Percentiles rank a stretch among this genome's conserved stretches.
Evolutionary conservation across 352 stramenopile species (phyloP).

Genomic region (Thraustochytrium sp.): DNA sequence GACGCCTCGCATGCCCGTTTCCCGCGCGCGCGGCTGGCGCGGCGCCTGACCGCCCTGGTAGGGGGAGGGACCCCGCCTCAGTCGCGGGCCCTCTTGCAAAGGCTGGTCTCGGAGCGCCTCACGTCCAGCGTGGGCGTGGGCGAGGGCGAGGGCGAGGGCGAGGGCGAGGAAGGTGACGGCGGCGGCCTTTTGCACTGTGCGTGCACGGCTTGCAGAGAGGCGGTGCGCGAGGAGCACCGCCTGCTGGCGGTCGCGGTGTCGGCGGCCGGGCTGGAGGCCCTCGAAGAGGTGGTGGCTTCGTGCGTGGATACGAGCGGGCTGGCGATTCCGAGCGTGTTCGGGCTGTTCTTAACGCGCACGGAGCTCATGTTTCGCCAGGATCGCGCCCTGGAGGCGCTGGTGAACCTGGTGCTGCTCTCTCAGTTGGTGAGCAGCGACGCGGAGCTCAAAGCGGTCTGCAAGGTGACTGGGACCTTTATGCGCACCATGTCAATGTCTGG

Average conservation of each 20-base stretch:
- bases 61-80: too few species aligned
- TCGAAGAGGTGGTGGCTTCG: background rate
- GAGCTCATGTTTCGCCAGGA: background rate
- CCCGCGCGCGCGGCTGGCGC: too few species aligned
- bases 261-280: background rate
- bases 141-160: background rate
- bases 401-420: background rate
- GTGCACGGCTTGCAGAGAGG: background rate
- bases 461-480: background rate
- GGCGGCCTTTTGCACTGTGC: background rate
- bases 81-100: too few species aligned
- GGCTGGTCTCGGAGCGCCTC: too few species aligned
- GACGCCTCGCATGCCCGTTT: too few species aligned
- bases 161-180: background rate
- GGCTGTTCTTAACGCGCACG: background rate
- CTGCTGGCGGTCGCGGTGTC: background rate
- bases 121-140: too few species aligned
- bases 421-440: background rate
- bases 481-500: background rate
- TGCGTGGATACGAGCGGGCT: background rate
- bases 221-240: background rate
- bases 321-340: background rate
- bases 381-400: background rate
- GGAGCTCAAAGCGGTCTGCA: background rate
- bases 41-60: too few species aligned